These are phyloP conservation scores for Nakaseomyces nivariensis DNA, from an alignment of 1,139 yeast species.

Conservation along the genomic window DNA sequence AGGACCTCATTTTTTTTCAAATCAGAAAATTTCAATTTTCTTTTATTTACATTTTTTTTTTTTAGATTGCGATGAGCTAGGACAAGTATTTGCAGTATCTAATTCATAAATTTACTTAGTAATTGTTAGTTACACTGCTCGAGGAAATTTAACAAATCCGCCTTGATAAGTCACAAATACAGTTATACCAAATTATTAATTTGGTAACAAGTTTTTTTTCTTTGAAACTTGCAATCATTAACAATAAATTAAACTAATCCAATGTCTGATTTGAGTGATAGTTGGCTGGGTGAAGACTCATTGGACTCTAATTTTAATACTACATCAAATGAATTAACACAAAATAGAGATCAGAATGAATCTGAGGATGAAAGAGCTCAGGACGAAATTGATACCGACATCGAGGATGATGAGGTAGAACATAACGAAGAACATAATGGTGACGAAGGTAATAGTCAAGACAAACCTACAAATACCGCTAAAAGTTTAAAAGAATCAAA, in stretches of 20 bases:
- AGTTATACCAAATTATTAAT: too few species aligned
- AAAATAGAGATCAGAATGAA: not conserved
- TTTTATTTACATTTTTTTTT: conserved; percentile 5
- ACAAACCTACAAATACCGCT: not conserved
- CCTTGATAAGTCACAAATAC: too few species aligned
- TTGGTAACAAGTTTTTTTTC: too few species aligned
- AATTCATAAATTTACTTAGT: too few species aligned
- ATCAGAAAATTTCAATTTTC: conserved; percentile 3
- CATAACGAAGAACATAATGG: too few species aligned
- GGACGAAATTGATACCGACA: not conserved
- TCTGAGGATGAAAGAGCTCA: not conserved
- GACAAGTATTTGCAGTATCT: too few species aligned
- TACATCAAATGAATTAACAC: not conserved
- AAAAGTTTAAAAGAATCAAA: conserved; percentile 7
- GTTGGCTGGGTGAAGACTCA: not conserved
- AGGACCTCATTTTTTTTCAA: conserved; percentile 48
- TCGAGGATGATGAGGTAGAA: not conserved
- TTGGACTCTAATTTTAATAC: not conserved
- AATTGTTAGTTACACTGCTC: too few species aligned
- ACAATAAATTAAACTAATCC: not conserved
- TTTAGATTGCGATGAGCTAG: too few species aligned
- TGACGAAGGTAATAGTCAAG: not conserved
- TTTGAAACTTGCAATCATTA: too few species aligned
- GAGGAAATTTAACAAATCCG: too few species aligned
- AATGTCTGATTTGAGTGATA: conserved; percentile 3